Conservation (phyloP, 1,284 basidiomycete genomes). For the Xerocomus nothofagi region DNA sequence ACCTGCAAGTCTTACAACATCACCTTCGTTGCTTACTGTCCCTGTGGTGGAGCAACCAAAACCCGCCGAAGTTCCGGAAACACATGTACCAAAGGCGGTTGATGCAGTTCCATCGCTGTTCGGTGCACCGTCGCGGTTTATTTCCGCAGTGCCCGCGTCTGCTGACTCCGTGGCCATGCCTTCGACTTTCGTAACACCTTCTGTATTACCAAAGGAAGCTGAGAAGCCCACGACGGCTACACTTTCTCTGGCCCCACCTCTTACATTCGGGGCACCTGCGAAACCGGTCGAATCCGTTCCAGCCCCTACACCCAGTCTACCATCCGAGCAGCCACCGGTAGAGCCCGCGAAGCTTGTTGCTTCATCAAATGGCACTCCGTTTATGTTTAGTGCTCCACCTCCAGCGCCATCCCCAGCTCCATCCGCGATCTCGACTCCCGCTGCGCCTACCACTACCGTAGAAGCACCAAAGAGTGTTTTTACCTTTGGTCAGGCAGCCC, state of each 20-base stretch:
- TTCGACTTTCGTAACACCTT: constrained; percentile 7
- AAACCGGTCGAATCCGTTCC: constrained; percentile 21
- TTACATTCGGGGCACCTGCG: constrained; percentile 22
- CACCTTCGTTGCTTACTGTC: constrained; percentile 7
- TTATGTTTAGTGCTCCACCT: constrained; percentile 22
- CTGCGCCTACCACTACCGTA: constrained; percentile 1
- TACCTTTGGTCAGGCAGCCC: constrained; percentile 24
- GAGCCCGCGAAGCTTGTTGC: constrained; percentile 11
- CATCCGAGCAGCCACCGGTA: constrained; percentile 9
- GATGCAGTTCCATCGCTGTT: constrained; percentile 19
- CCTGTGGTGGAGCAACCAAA: constrained; percentile 14
- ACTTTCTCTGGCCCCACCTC: constrained; percentile 12
- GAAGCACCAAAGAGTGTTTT: constrained; percentile 31
- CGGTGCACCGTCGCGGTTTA: constrained; percentile 14
- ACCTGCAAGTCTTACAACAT: constrained; percentile 16
- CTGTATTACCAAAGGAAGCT: constrained; percentile 18
- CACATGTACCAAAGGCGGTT: constrained; percentile 7
- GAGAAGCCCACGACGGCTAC: constrained; percentile 10
- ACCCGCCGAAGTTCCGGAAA: constrained; percentile 15
- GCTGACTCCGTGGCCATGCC: constrained; percentile 7
- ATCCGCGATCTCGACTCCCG: constrained; percentile 1
- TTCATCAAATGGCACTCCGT: constrained; percentile 8
- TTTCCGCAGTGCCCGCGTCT: constrained; percentile 14
- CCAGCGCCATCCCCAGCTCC: neutral
- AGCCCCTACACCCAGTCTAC: neutral